These are phyloP conservation scores for Juglanconis sp. DNA, from an alignment of 2,329 filamentous ascomycete species.

Conservation along the genomic window DNA sequence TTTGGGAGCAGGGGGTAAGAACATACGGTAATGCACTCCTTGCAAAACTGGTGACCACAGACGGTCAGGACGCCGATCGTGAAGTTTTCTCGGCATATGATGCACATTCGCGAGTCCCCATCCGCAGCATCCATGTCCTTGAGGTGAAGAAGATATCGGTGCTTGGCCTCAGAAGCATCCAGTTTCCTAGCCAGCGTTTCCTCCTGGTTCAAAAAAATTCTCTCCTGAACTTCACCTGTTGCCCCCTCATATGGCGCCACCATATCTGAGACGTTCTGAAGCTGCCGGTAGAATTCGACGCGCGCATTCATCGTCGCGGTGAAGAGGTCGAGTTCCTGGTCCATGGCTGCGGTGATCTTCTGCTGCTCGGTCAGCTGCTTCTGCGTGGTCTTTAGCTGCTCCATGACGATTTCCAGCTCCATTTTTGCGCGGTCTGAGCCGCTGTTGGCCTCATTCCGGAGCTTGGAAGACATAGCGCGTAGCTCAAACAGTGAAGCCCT, in stretches of 20 bases:
- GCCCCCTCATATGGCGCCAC: slow-evolving; percentile 71
- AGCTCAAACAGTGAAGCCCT: slow-evolving; percentile 68
- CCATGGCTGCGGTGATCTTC: slow-evolving; percentile 47
- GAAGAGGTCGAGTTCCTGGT: slow-evolving; percentile 74
- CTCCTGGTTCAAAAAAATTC: slow-evolving; percentile 43
- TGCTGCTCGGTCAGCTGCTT: slow-evolving; percentile 48
- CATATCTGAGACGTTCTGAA: slow-evolving; percentile 87
- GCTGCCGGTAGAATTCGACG: slow-evolving; percentile 83
- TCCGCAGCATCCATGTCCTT: slow-evolving; percentile 58
- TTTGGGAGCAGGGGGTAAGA: neutral
- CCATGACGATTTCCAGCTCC: slow-evolving; percentile 64
- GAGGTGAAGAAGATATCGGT: slow-evolving; percentile 64
- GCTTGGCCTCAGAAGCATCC: slow-evolving; percentile 64
- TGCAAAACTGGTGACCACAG: slow-evolving; percentile 91
- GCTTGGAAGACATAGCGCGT: slow-evolving; percentile 57
- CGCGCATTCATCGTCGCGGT: slow-evolving; percentile 78
- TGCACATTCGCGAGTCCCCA: slow-evolving; percentile 67
- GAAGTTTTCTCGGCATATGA: slow-evolving; percentile 80
- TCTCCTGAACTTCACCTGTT: slow-evolving; percentile 49
- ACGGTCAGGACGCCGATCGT: slow-evolving; percentile 77
- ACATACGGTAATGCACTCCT: slow-evolving; percentile 68
- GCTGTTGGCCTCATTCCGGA: slow-evolving; percentile 55
- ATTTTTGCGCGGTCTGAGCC: slow-evolving; percentile 53
- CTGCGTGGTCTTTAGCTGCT: slow-evolving; percentile 60
- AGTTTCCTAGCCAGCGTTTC: slow-evolving; percentile 55